phyloP scores from a whole-genome alignment of 805 yeast genomes.

The Grigorovia transvaalensis region DNA sequence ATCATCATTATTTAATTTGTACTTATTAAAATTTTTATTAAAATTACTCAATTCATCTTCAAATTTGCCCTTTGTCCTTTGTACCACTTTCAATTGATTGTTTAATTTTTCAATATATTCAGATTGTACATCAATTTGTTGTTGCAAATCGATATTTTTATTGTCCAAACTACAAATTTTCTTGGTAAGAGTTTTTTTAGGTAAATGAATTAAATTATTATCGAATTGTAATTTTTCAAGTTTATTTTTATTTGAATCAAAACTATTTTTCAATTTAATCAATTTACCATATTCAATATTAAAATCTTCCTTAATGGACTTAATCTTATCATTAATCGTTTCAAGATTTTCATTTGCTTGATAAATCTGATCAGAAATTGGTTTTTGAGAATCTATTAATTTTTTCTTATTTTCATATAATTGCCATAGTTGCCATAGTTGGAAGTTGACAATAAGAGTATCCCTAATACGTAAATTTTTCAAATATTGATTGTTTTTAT shows the following conservation, averaged over 20 bases:
- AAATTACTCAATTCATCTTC: conserved; percentile 23
- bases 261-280: conserved; percentile 31
- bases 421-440: conserved; percentile 58
- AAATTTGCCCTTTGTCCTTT: conserved; percentile 32
- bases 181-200: conserved; percentile 36
- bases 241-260: conserved; percentile 4
- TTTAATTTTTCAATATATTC: conserved; percentile 33
- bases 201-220: conserved; percentile 41
- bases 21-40: conserved; percentile 23
- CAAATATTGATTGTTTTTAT: conserved; percentile 60
- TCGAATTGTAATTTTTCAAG: conserved; percentile 31
- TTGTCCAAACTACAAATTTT: conserved; percentile 38
- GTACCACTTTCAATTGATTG: conserved; percentile 38
- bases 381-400: conserved; percentile 17
- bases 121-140: conserved; percentile 46
- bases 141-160: conserved; percentile 39
- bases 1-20: conserved; percentile 39
- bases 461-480: conserved; percentile 40
- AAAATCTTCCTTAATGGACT: conserved; percentile 31
- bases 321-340: conserved; percentile 28
- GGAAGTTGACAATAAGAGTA: conserved; percentile 37
- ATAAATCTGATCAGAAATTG: conserved; percentile 20
- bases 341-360: conserved; percentile 21
- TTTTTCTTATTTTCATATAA: conserved; percentile 33
- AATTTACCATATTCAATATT: conserved; percentile 37